A percentile compares a stretch with the other conserved stretches of the same genome.
These are phyloP conservation scores for Colletotrichum brevisporum DNA, from an alignment of 2,329 filamentous ascomycete genomes.

Conservation along the genomic window DNA sequence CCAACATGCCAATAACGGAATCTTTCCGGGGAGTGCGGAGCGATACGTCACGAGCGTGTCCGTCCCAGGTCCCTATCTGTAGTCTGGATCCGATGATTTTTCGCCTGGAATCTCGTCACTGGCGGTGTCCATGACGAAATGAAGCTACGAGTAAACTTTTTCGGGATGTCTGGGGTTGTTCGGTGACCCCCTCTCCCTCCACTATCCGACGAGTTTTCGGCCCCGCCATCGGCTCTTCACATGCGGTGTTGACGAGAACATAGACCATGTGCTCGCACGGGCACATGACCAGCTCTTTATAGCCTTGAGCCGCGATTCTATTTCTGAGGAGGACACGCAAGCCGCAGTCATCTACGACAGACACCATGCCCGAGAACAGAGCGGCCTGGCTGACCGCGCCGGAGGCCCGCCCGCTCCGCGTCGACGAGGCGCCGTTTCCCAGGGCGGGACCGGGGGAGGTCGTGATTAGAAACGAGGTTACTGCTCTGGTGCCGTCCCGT, in stretches of 20 bases:
- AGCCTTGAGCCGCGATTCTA: no score
- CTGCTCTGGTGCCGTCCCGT: constrained; percentile 40
- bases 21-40: no score
- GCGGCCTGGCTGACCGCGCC: constrained; percentile 31
- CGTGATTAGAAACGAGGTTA: constrained; percentile 42
- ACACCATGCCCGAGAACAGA: constrained; percentile 10
- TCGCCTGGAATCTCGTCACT: no score
- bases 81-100: neutral
- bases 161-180: neutral
- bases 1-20: no score
- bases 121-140: neutral
- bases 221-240: constrained; percentile 7
- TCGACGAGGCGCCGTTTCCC: constrained; percentile 16
- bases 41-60: no score
- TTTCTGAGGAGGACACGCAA: no score
- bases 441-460: constrained; percentile 39
- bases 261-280: no score
- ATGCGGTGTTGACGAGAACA: no score
- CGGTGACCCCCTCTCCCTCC: constrained; percentile 15
- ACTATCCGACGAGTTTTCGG: constrained; percentile 22
- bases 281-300: no score
- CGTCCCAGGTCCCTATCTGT: no score
- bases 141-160: neutral
- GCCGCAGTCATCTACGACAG: neutral
- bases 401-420: constrained; percentile 8